phyloP scores from a whole-genome alignment of 768 basidiomycete genomes.

The Phallus indusiatus region DNA sequence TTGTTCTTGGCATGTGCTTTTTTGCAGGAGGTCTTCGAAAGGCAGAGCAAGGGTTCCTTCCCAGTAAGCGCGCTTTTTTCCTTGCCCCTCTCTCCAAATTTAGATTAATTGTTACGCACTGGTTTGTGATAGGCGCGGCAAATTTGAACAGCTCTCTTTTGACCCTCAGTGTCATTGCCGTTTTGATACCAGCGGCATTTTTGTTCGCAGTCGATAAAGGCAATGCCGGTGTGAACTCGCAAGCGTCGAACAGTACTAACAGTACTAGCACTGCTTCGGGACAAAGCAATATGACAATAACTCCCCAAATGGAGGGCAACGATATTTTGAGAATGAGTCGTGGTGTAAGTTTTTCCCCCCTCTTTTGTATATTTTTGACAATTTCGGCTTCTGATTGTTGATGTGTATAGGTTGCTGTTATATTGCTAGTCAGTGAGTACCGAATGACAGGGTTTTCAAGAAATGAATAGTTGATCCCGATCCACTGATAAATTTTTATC shows the following conservation, averaged over 20 bases:
- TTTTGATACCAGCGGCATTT: slow-evolving; percentile 46
- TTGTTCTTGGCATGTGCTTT: slow-evolving; percentile 87
- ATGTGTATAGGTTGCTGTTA: slow-evolving; percentile 50
- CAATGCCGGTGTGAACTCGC: background rate
- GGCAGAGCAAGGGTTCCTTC: slow-evolving; percentile 71
- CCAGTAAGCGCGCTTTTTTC: slow-evolving; percentile 37
- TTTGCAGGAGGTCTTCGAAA: slow-evolving; percentile 74
- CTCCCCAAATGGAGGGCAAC: slow-evolving; percentile 23
- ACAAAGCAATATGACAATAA: too few relatives aligned
- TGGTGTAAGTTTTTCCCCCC: slow-evolving; percentile 39
- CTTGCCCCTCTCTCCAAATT: background rate
- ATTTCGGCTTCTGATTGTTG: slow-evolving; percentile 1
- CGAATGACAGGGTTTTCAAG: background rate
- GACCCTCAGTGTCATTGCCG: slow-evolving; percentile 69
- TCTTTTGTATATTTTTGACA: background rate
- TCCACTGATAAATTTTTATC: background rate
- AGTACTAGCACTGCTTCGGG: too few relatives aligned
- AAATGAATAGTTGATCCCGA: background rate
- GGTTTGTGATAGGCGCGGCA: slow-evolving; percentile 43
- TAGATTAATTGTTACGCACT: background rate
- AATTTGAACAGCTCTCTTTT: slow-evolving; percentile 71
- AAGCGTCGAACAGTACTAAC: too few relatives aligned
- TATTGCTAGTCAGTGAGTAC: slow-evolving; percentile 63
- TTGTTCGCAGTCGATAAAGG: background rate
- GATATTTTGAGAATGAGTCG: slow-evolving; percentile 66